Evolutionary conservation across 495 filamentous ascomycete genomes (phyloP).

Genomic region (Tuber microsphaerosporum): DNA sequence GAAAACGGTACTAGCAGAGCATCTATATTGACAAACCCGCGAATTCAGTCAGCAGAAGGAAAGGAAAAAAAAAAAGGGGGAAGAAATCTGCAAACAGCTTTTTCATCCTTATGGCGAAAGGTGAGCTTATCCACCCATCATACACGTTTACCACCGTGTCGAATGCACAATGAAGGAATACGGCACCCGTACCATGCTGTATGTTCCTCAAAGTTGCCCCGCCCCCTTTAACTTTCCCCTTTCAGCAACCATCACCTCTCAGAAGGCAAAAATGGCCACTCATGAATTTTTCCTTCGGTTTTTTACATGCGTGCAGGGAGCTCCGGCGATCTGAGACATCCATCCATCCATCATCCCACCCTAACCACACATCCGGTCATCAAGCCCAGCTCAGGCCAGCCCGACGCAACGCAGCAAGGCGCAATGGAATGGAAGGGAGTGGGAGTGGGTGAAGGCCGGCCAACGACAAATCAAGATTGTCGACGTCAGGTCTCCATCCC

Average conservation of each 20-base stretch:
- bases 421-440: constrained; percentile 10
- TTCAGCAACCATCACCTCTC: not conserved
- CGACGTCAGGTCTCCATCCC: constrained; percentile 37
- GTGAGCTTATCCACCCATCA: not conserved
- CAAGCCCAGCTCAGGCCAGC: constrained; percentile 19
- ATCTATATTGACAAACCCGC: not conserved
- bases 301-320: constrained; percentile 29
- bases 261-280: not conserved
- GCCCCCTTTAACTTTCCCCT: not conserved
- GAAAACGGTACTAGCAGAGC: not conserved
- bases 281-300: not conserved
- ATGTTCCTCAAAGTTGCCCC: not conserved
- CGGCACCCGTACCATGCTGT: not conserved
- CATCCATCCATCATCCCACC: constrained; percentile 17
- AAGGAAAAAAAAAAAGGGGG: not conserved
- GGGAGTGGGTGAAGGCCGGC: not conserved
- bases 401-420: constrained; percentile 23
- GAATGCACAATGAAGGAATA: not conserved
- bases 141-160: not conserved
- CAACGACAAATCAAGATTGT: constrained; percentile 33
- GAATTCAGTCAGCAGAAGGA: not conserved
- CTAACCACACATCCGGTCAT: constrained; percentile 25
- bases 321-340: constrained; percentile 36
- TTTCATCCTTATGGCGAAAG: not conserved
- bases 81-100: not conserved